Percentiles rank a stretch among this genome's conserved stretches.
Conservation (phyloP, 495 filamentous ascomycete species). For the Aspergillus egyptiacus region DNA sequence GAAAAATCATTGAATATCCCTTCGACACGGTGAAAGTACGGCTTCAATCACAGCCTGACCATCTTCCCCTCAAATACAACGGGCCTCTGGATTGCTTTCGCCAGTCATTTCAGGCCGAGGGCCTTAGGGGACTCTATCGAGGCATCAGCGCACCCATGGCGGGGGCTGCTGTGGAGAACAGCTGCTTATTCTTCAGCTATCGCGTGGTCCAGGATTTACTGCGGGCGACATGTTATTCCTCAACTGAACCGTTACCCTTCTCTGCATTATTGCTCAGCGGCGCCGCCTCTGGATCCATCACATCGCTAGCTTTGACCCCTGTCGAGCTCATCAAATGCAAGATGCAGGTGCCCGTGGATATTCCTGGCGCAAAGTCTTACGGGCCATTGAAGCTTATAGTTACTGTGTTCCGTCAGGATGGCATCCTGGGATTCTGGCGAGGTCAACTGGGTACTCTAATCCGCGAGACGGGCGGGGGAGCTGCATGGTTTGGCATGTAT, state of each 20-base stretch:
- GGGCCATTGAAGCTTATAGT: constrained; percentile 59
- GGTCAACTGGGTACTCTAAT: constrained; percentile 91
- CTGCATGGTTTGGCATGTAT: constrained; percentile 93
- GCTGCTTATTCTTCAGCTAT: constrained; percentile 87
- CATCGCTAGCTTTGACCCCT: constrained; percentile 83
- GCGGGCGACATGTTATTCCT: constrained; percentile 47
- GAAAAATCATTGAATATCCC: constrained; percentile 95
- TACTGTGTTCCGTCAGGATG: constrained; percentile 73
- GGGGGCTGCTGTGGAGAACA: constrained; percentile 91
- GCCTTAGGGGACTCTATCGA: constrained; percentile 76
- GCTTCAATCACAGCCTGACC: constrained; percentile 66
- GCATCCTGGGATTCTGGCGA: constrained; percentile 84
- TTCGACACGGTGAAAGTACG: constrained; percentile 97
- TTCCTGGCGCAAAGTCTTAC: constrained; percentile 33
- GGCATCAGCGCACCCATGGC: constrained; percentile 87
- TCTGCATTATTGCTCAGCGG: constrained; percentile 68
- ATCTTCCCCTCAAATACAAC: constrained; percentile 71
- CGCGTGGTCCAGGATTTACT: constrained; percentile 63
- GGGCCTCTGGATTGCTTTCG: constrained; percentile 92
- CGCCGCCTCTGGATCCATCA: constrained; percentile 81
- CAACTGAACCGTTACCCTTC: constrained; percentile 58
- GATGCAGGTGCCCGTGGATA: constrained; percentile 70
- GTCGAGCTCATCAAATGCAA: constrained; percentile 98
- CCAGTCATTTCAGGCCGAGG: constrained; percentile 68
- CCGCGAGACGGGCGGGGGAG: constrained; percentile 85